Conservation (phyloP, 768 basidiomycete genomes). For the Trametes cubensis region DNA sequence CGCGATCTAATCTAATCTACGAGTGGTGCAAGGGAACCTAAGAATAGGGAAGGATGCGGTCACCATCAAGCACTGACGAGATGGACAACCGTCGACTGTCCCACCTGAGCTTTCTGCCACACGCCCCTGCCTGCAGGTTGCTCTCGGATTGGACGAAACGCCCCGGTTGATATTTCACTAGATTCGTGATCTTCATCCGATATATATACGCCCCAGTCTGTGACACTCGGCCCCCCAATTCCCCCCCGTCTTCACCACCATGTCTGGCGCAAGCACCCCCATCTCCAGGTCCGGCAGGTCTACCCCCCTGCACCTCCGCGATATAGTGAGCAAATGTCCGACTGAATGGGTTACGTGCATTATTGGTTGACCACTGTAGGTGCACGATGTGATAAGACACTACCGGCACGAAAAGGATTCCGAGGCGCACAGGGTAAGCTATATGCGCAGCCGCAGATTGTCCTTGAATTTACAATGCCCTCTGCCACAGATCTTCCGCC, state of each 20-base stretch:
- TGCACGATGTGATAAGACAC: constrained; percentile 66
- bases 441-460: neutral
- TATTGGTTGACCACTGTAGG: constrained; percentile 46
- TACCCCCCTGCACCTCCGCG: constrained; percentile 28
- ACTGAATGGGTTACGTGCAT: neutral
- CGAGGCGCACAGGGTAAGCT: constrained; percentile 78
- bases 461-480: neutral
- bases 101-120: neutral
- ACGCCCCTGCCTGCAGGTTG: constrained; percentile 10
- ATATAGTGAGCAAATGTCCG: constrained; percentile 15
- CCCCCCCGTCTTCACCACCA: constrained; percentile 12
- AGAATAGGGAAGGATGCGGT: constrained; percentile 18
- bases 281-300: constrained; percentile 23
- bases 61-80: constrained; percentile 5
- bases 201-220: constrained; percentile 5
- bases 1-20: constrained; percentile 20
- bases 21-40: neutral
- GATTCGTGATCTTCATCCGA: constrained; percentile 3
- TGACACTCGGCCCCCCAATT: neutral
- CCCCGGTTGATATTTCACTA: neutral
- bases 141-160: neutral
- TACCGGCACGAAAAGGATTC: constrained; percentile 81
- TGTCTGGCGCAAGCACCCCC: constrained; percentile 29
- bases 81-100: neutral
- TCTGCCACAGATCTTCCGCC: constrained; percentile 67